Percentiles rank a stretch among this genome's conserved stretches.
These are phyloP conservation scores for Pyrus bretschneideri DNA, from an alignment of 306 rosid species.

Conservation along the genomic window DNA sequence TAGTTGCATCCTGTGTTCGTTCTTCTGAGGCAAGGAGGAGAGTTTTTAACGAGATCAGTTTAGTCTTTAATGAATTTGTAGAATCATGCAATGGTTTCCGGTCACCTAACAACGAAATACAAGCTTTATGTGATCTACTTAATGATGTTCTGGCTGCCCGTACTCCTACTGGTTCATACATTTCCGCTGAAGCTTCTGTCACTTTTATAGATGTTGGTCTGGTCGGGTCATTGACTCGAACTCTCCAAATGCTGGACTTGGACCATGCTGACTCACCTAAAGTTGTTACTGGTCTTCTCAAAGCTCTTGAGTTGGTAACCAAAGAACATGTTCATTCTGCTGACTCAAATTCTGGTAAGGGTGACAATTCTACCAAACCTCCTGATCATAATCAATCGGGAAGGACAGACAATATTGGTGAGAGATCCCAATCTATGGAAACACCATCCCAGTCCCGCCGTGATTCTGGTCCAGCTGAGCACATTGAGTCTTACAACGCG, in stretches of 20 bases:
- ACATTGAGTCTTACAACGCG: conserved; percentile 49
- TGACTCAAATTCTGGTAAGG: conserved; percentile 60
- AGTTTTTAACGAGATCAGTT: conserved; percentile 68
- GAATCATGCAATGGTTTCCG: conserved; percentile 53
- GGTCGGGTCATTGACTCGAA: conserved; percentile 56
- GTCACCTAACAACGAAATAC: conserved; percentile 63
- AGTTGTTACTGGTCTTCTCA: conserved; percentile 74
- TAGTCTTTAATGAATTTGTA: conserved; percentile 58
- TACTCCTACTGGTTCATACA: conserved; percentile 77
- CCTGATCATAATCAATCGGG: conserved; percentile 52
- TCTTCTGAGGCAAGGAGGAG: conserved; percentile 91
- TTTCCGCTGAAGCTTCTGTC: conserved; percentile 76
- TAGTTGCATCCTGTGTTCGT: conserved; percentile 93
- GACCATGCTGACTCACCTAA: conserved; percentile 88
- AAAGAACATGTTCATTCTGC: conserved; percentile 74
- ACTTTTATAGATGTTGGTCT: conserved; percentile 87
- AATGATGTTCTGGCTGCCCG: conserved; percentile 88
- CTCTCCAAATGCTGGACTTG: conserved; percentile 78
- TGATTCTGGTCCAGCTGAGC: conserved; percentile 50
- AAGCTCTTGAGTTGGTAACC: conserved; percentile 87
- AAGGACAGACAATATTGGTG: conserved; percentile 41
- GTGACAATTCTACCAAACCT: conserved; percentile 51
- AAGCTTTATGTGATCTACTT: conserved; percentile 72
- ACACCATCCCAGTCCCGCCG: conserved; percentile 54
- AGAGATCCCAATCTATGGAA: conserved; percentile 57